Evolutionary conservation across 805 yeast species (phyloP).

Genomic region (Tetrapisispora fleetii): DNA sequence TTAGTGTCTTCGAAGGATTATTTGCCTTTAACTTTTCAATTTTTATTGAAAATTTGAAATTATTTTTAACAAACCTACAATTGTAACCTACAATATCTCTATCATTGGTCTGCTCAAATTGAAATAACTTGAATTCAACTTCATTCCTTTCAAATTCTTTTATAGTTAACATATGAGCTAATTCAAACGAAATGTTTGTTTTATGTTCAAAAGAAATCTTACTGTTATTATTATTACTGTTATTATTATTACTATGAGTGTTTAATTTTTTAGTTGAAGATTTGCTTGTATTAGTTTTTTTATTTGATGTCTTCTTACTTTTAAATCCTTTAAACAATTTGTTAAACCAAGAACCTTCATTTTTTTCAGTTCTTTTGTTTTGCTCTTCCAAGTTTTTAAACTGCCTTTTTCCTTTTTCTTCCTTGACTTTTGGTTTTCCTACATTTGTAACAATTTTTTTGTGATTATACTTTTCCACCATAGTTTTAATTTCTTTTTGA

Average conservation of each 20-base stretch:
- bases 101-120: constrained; percentile 11
- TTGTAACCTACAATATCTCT: constrained; percentile 21
- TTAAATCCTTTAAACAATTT: constrained; percentile 17
- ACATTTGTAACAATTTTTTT: not conserved
- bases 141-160: constrained; percentile 21
- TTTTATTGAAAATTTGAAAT: constrained; percentile 21
- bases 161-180: constrained; percentile 20
- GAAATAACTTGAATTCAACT: constrained; percentile 18
- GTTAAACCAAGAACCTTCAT: constrained; percentile 16
- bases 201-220: constrained; percentile 14
- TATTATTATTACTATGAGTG: not conserved
- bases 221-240: constrained; percentile 6
- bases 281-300: not conserved
- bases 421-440: not conserved
- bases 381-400: not conserved
- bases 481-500: no score
- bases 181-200: constrained; percentile 23
- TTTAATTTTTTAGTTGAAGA: not conserved
- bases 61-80: constrained; percentile 21
- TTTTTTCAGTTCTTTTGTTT: not conserved
- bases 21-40: constrained; percentile 6
- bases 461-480: no score
- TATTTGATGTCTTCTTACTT: constrained; percentile 2
- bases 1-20: constrained; percentile 4
- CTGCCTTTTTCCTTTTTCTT: not conserved